These are phyloP conservation scores for Achlya hypogyna DNA, from an alignment of 352 stramenopile species.

Conservation along the genomic window DNA sequence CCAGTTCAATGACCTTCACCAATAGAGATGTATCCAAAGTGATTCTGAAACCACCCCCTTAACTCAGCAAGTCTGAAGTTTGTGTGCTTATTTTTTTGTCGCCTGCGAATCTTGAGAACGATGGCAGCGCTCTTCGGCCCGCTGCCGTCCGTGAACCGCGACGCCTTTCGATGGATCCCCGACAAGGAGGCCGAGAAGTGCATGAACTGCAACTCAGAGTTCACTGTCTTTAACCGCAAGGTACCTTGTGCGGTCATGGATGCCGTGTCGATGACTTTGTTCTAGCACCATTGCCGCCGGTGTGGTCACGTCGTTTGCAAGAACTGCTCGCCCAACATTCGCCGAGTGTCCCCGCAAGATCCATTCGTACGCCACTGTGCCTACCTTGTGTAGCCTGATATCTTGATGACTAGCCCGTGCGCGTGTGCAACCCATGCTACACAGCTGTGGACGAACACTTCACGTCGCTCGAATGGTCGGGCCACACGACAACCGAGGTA, in stretches of 20 bases:
- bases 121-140: constrained; percentile 13
- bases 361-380: constrained; percentile 48
- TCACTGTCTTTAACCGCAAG: constrained; percentile 76
- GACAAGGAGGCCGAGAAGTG: constrained; percentile 79
- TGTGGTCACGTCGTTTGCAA: constrained; percentile 80
- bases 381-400: not conserved
- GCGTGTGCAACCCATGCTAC: constrained; percentile 82
- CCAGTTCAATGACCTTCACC: not conserved
- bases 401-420: constrained; percentile 44
- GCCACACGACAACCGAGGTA: constrained; percentile 59
- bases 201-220: constrained; percentile 81
- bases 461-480: constrained; percentile 75
- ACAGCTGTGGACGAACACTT: constrained; percentile 78
- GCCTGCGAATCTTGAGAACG: not conserved
- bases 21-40: not conserved
- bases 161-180: constrained; percentile 65
- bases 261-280: constrained; percentile 7
- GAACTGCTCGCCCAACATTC: constrained; percentile 81
- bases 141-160: constrained; percentile 6
- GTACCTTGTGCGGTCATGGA: constrained; percentile 23
- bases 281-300: constrained; percentile 68
- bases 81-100: not conserved
- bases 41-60: not conserved
- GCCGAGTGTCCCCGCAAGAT: constrained; percentile 67
- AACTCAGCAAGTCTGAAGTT: not conserved